These are phyloP conservation scores for Didymella keratinophila DNA, from an alignment of 2,329 filamentous ascomycete species.

Conservation along the genomic window DNA sequence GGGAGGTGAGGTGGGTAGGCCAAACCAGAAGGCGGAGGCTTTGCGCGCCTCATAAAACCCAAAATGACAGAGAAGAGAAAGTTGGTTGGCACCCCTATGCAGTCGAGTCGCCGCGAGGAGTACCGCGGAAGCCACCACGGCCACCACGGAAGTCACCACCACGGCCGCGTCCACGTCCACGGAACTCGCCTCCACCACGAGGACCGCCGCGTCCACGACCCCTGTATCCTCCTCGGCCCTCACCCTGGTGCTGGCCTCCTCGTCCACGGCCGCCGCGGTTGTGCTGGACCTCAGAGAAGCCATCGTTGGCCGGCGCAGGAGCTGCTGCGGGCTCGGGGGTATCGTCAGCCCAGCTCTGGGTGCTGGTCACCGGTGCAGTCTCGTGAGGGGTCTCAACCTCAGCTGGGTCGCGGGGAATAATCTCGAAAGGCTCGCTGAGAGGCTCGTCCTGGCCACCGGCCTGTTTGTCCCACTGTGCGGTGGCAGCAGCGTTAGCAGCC, in stretches of 20 bases:
- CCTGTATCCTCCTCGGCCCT: constrained; percentile 62
- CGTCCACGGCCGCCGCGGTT: constrained; percentile 59
- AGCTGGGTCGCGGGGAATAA: constrained; percentile 73
- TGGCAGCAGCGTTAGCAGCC: constrained; percentile 63
- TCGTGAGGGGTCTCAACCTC: constrained; percentile 75
- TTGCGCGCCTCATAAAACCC: constrained; percentile 23
- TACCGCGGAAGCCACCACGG: constrained; percentile 50
- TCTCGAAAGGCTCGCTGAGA: constrained; percentile 74
- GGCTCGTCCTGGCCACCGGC: constrained; percentile 57
- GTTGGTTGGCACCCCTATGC: constrained; percentile 18
- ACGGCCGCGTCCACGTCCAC: constrained; percentile 54
- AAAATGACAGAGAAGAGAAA: constrained; percentile 22
- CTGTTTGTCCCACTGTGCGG: constrained; percentile 71
- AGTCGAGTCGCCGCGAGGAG: constrained; percentile 38
- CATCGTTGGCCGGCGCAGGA: constrained; percentile 62
- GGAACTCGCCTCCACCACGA: constrained; percentile 49
- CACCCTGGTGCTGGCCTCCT: constrained; percentile 46
- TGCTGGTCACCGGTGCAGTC: constrained; percentile 63
- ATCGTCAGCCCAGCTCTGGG: constrained; percentile 85
- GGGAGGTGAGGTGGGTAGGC: constrained; percentile 25
- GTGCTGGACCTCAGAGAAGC: constrained; percentile 73
- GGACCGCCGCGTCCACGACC: constrained; percentile 60
- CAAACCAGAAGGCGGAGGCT: constrained; percentile 24
- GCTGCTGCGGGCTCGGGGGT: constrained; percentile 54
- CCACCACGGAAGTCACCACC: constrained; percentile 54